These are phyloP conservation scores for Zymoseptoria tritici DNA, from an alignment of 2,329 filamentous ascomycete genomes.

Conservation along the genomic window DNA sequence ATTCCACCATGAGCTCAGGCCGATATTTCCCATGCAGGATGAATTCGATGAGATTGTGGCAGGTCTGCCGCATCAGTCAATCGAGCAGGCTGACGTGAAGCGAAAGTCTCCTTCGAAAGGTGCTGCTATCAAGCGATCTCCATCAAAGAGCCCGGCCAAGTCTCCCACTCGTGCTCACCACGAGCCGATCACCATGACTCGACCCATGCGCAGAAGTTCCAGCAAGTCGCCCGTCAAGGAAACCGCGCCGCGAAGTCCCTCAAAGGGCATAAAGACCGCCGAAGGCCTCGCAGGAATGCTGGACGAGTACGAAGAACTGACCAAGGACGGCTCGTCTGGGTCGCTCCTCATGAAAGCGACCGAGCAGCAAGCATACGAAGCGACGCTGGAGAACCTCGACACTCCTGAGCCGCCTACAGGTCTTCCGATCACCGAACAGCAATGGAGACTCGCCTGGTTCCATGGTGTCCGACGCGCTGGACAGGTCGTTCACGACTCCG, in stretches of 20 bases:
- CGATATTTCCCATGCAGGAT: neutral
- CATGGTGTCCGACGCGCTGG: neutral
- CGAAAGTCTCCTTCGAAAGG: neutral
- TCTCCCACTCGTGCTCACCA: neutral
- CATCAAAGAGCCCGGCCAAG: neutral
- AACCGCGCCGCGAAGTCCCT: neutral
- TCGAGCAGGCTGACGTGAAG: neutral
- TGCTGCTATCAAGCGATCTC: neutral
- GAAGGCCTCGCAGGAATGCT: neutral
- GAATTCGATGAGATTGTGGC: neutral
- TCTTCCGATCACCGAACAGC: neutral
- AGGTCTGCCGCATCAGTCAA: neutral
- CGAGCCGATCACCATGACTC: neutral
- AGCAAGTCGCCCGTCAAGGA: neutral
- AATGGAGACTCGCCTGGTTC: neutral
- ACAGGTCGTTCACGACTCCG: neutral
- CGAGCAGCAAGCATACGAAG: neutral
- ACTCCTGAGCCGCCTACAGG: neutral
- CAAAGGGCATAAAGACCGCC: too few species aligned
- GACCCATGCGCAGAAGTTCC: neutral
- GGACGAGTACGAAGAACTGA: neutral
- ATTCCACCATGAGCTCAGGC: slow-evolving; percentile 2
- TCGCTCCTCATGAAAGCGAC: neutral
- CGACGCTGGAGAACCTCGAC: neutral
- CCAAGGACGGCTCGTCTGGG: neutral